phyloP scores from a whole-genome alignment of 2,329 filamentous ascomycete species.

The Aspergillus tanneri region DNA sequence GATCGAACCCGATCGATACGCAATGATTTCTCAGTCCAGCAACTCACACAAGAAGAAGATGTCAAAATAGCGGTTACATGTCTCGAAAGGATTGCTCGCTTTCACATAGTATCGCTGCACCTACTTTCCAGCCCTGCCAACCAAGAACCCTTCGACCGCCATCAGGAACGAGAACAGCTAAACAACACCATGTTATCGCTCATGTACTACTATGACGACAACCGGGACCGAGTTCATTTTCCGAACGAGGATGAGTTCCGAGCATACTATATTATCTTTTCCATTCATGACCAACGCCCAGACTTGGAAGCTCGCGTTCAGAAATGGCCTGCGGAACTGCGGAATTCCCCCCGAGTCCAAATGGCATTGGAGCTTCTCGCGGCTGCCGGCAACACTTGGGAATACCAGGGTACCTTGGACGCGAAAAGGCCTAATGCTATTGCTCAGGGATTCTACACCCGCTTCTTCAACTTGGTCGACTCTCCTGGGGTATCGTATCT shows the following conservation, averaged over 20 bases:
- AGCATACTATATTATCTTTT: conserved; percentile 61
- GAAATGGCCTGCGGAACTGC: conserved; percentile 52
- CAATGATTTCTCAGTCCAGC: conserved; percentile 65
- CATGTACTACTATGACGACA: conserved; percentile 61
- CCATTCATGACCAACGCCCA: conserved; percentile 52
- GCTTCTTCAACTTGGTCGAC: conserved; percentile 58
- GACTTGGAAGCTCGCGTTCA: conserved; percentile 60
- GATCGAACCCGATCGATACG: conserved; percentile 64
- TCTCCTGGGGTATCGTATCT: conserved; percentile 59
- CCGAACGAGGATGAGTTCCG: conserved; percentile 64
- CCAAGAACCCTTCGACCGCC: conserved; percentile 54
- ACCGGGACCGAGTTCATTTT: conserved; percentile 49
- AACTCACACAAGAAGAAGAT: conserved; percentile 57
- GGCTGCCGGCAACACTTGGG: conserved; percentile 55
- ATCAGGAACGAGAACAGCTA: conserved; percentile 64
- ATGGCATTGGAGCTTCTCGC: conserved; percentile 58
- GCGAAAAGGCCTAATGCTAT: conserved; percentile 51
- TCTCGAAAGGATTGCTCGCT: conserved; percentile 62
- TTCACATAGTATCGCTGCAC: conserved; percentile 63
- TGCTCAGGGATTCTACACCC: conserved; percentile 58
- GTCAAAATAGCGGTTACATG: conserved; percentile 59
- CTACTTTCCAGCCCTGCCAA: conserved; percentile 54
- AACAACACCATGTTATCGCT: conserved; percentile 62
- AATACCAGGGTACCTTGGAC: conserved; percentile 53
- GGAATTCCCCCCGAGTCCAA: conserved; percentile 54